Evolutionary conservation across 139 green algal species (phyloP), one percentile per base, ranked within the genome.

Genomic region (Chlorella sorokiniana): DNA sequence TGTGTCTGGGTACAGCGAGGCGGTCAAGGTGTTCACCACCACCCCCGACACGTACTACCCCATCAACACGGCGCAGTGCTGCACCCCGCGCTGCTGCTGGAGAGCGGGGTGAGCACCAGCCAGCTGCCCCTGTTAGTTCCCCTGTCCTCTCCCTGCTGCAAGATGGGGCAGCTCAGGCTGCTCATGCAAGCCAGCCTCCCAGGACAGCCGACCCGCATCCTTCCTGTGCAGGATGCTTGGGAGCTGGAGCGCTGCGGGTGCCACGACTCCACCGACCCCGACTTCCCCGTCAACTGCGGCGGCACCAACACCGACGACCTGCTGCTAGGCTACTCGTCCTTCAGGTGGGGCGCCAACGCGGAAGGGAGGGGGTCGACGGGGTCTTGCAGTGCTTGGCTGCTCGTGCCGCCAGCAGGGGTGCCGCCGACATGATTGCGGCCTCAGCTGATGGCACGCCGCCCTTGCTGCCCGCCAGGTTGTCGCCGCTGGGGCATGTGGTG

Each of bases 161-260:
- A n/a, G n/a, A n/a, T n/a, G n/a, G n/a, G n/a, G n/a, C n/a, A n/a
- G n/a, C n/a, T n/a, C n/a, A n/a, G n/a, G n/a, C n/a, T n/a, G n/a
- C n/a, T n/a, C n/a, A n/a, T n/a, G n/a, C n/a, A n/a, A n/a, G n/a
- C n/a, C n/a, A n/a, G n/a, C n/a, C n/a, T n/a, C n/a, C n/a, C n/a
- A n/a, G n/a, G n/a, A n/a, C n/a, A n/a, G n/a, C n/a, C n/a, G n/a
- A n/a, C n/a, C n/a, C n/a, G n/a, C n/a, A n/a, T n/a, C n/a, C n/a
- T n/a, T n/a, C n/a, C n/a, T n/a, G n/a, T n/a, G n/a, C n/a, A n/a
- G n/a, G 74, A 85, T 14, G 74, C 71, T 2, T 91, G 88, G 89
- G 81, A 90, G 82, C 74, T 94, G 52, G 90, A 93, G 78, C 88
- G 89, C 41, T 95, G 92, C 81, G 82, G 87, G 59, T 95, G 91